Percentiles rank a stretch among this genome's conserved stretches.
phyloP scores from a whole-genome alignment of 768 basidiomycete species.

The Lactarius hengduanensis region DNA sequence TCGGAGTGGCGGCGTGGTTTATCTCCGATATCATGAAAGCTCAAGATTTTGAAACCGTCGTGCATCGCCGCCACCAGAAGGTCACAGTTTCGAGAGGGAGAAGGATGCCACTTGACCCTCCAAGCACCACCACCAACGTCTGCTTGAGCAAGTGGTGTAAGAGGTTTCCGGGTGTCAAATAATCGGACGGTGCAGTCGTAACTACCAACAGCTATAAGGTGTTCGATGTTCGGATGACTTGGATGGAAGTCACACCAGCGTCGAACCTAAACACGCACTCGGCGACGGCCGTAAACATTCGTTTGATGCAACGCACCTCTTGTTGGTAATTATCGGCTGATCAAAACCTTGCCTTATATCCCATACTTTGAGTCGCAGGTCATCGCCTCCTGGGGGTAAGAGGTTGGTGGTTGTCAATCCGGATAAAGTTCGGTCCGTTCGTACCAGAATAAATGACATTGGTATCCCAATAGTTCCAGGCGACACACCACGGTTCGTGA shows the following conservation, averaged over 20 bases:
- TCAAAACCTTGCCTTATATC: slow-evolving; percentile 68
- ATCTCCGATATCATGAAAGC: slow-evolving; percentile 38
- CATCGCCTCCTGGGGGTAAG: slow-evolving; percentile 77
- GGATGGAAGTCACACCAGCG: slow-evolving; percentile 89
- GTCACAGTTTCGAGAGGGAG: slow-evolving; percentile 58
- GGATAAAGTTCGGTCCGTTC: slow-evolving; percentile 16
- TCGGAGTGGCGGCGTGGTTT: slow-evolving; percentile 11
- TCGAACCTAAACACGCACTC: slow-evolving; percentile 60
- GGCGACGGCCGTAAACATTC: background rate
- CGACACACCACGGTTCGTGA: slow-evolving; percentile 90
- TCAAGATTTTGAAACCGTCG: slow-evolving; percentile 87
- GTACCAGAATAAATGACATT: slow-evolving; percentile 82
- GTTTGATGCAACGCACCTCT: slow-evolving; percentile 44
- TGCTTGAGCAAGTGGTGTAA: slow-evolving; percentile 52
- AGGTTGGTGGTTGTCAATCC: slow-evolving; percentile 2
- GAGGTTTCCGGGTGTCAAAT: slow-evolving; percentile 76
- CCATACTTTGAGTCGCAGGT: slow-evolving; percentile 88
- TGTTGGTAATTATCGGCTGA: slow-evolving; percentile 67
- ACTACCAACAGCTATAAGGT: slow-evolving; percentile 89
- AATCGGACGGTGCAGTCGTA: slow-evolving; percentile 81
- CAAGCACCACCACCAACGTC: slow-evolving; percentile 91
- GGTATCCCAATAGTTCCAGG: slow-evolving; percentile 86
- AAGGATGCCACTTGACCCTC: slow-evolving; percentile 96
- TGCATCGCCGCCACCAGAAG: slow-evolving; percentile 97
- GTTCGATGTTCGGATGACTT: slow-evolving; percentile 77